Conservation (phyloP, 2,329 filamentous ascomycete genomes). For the Fusarium algeriense region DNA sequence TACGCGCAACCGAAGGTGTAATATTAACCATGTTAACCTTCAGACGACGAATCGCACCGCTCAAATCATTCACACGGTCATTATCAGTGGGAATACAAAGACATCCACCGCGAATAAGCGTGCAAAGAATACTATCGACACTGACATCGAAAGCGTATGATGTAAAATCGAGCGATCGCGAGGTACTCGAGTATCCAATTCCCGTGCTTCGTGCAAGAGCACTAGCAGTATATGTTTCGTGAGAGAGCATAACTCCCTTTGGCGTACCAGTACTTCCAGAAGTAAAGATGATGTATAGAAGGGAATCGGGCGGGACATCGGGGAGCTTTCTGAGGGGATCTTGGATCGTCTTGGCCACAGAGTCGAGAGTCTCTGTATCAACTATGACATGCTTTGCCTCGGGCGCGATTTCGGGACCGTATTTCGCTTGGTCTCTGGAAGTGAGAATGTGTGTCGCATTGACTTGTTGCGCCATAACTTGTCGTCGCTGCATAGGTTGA, state of each 20-base stretch:
- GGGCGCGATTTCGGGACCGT: conserved; percentile 37
- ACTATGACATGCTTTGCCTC: conserved; percentile 35
- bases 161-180: conserved; percentile 60
- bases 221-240: conserved; percentile 61
- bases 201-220: conserved; percentile 44
- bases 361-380: conserved; percentile 23
- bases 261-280: conserved; percentile 74
- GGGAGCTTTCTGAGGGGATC: conserved; percentile 47
- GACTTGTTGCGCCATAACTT: conserved; percentile 41
- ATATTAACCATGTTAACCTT: conserved; percentile 62
- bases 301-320: conserved; percentile 56
- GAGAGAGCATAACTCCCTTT: conserved; percentile 70
- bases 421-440: conserved; percentile 30
- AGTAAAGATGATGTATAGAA: conserved; percentile 72
- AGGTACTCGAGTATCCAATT: conserved; percentile 56
- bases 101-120: conserved; percentile 62
- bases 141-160: conserved; percentile 68
- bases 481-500: conserved; percentile 42
- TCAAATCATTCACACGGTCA: conserved; percentile 64
- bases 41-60: conserved; percentile 58
- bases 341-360: conserved; percentile 29
- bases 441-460: conserved; percentile 39
- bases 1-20: conserved; percentile 63
- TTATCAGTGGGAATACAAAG: conserved; percentile 67
- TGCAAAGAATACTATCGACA: conserved; percentile 66